A percentile compares a stretch with the other conserved stretches of the same genome.
These are phyloP conservation scores for Sugiyamaella neomexicana DNA, from an alignment of 1,139 yeast genomes.

Conservation along the genomic window DNA sequence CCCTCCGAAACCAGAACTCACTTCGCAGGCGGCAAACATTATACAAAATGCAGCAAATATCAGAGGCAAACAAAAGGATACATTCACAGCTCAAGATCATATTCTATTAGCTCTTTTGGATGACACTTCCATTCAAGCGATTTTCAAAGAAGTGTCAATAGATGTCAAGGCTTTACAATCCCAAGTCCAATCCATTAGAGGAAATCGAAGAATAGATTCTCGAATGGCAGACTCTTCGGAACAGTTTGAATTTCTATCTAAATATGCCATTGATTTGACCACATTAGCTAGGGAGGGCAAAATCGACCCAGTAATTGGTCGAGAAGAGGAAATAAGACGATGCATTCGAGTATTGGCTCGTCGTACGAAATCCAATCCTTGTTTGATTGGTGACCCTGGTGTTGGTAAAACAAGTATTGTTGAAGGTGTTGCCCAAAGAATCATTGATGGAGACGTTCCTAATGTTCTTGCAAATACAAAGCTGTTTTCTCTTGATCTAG, in stretches of 20 bases:
- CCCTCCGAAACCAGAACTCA: slow-evolving; percentile 69
- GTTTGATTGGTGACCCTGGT: slow-evolving; percentile 98
- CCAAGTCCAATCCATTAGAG: slow-evolving; percentile 84
- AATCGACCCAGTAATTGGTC: slow-evolving; percentile 96
- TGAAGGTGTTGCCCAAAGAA: slow-evolving; percentile 98
- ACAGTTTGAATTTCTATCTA: slow-evolving; percentile 76
- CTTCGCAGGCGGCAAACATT: slow-evolving; percentile 69
- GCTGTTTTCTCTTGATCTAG: slow-evolving; percentile 85
- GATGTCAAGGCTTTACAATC: slow-evolving; percentile 71
- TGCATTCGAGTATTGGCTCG: slow-evolving; percentile 92
- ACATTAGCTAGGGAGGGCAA: slow-evolving; percentile 92
- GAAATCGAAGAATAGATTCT: slow-evolving; percentile 88
- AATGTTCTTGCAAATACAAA: slow-evolving; percentile 76
- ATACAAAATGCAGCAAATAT: slow-evolving; percentile 69
- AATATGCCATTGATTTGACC: slow-evolving; percentile 91
- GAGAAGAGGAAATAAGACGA: slow-evolving; percentile 96
- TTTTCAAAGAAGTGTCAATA: slow-evolving; percentile 74
- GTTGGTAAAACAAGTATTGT: slow-evolving; percentile 98
- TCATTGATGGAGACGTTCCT: slow-evolving; percentile 94
- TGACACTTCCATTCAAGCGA: slow-evolving; percentile 64
- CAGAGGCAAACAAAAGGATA: slow-evolving; percentile 85
- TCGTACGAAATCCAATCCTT: slow-evolving; percentile 94
- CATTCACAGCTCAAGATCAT: slow-evolving; percentile 93
- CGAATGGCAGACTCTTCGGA: slow-evolving; percentile 91
- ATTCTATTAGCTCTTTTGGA: slow-evolving; percentile 80